Conservation (phyloP, 23 red algal genomes). For the Agarophyton chilense region DNA sequence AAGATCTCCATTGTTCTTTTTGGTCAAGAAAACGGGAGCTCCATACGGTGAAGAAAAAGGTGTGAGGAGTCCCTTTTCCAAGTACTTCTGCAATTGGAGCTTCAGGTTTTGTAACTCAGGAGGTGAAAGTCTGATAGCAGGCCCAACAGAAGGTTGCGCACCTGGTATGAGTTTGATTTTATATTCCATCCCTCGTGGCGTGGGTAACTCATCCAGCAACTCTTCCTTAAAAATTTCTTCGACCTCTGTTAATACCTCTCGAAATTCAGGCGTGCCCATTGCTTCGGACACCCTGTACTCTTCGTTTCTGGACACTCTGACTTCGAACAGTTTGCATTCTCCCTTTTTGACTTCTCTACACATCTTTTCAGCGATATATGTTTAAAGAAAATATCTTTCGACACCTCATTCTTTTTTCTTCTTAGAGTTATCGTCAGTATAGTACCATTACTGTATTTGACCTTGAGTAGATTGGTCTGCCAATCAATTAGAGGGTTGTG, state of each 20-base stretch:
- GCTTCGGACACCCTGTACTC: neutral
- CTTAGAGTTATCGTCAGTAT: too few species aligned
- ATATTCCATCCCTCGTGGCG: neutral
- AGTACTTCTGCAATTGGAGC: neutral
- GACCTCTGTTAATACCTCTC: neutral
- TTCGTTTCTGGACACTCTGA: neutral
- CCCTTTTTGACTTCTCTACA: too few species aligned
- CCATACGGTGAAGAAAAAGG: slow-evolving; percentile 36
- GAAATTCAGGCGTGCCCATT: neutral
- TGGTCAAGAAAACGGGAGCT: slow-evolving; percentile 50
- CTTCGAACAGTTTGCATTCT: neutral
- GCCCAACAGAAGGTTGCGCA: neutral
- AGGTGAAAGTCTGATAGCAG: neutral
- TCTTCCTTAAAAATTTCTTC: slow-evolving; percentile 19
- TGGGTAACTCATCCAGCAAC: neutral
- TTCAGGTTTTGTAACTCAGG: slow-evolving; percentile 1
- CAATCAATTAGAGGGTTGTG: too few species aligned
- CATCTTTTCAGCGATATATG: too few species aligned
- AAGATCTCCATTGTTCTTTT: slow-evolving; percentile 33
- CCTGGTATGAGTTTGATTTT: neutral
- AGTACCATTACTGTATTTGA: neutral
- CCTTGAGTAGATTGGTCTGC: too few species aligned
- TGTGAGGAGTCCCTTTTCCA: neutral
- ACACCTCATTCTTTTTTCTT: too few species aligned
- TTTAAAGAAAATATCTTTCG: too few species aligned